Evolutionary conservation across 2,329 filamentous ascomycete genomes (phyloP).

Genomic region (Clonostachys sp.): DNA sequence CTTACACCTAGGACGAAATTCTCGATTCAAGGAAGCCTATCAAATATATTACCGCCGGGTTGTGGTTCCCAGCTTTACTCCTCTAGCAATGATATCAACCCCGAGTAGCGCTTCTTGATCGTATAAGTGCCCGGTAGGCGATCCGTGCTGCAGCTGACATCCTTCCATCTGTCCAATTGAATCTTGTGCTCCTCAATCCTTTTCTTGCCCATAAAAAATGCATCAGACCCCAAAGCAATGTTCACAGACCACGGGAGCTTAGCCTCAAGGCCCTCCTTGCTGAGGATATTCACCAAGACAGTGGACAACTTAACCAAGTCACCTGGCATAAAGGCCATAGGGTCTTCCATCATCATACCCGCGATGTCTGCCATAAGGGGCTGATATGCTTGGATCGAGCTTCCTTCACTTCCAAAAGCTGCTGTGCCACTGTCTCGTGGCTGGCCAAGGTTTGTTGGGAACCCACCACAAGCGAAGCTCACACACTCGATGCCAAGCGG

Average conservation of each 20-base stretch:
- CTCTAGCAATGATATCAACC: no score
- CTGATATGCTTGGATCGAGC: slow-evolving; percentile 9
- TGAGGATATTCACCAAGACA: slow-evolving; percentile 17
- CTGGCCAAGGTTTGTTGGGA: slow-evolving; percentile 17
- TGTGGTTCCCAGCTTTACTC: no score
- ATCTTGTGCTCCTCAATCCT: slow-evolving; percentile 12
- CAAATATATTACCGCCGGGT: no score
- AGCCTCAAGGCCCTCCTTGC: slow-evolving; percentile 14
- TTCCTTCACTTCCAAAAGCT: slow-evolving; percentile 6
- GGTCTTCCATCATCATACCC: slow-evolving; percentile 10
- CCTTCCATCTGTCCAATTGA: slow-evolving; percentile 13
- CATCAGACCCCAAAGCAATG: slow-evolving; percentile 22
- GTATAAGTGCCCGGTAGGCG: not conserved
- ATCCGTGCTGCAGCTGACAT: slow-evolving; percentile 14
- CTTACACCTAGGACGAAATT: no score
- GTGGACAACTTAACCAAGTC: slow-evolving; percentile 12
- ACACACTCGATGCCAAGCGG: slow-evolving; percentile 17
- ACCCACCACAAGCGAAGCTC: slow-evolving; percentile 22
- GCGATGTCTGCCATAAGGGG: slow-evolving; percentile 11
- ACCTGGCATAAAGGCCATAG: slow-evolving; percentile 16
- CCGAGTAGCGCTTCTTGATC: no score
- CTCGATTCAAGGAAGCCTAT: no score
- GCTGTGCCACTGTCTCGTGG: slow-evolving; percentile 10
- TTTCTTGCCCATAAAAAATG: slow-evolving; percentile 11
- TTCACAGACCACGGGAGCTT: slow-evolving; percentile 15